Evolutionary conservation across 495 filamentous ascomycete species (phyloP), one percentile per base, ranked within the genome.

Genomic region (Cladorrhinum samala): DNA sequence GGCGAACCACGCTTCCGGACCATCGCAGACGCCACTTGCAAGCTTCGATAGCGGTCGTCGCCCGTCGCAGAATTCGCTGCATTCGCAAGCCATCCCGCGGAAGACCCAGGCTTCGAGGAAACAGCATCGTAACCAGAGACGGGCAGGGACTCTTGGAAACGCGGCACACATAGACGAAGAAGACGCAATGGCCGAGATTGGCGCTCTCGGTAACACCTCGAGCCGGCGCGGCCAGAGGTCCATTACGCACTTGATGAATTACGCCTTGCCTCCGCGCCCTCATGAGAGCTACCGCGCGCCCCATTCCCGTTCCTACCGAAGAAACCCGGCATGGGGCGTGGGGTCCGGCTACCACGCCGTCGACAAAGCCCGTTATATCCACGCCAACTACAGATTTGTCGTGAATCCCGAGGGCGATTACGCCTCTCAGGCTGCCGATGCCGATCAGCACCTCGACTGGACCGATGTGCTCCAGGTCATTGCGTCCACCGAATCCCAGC

Each of bases 371-470:
- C 85, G 85, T 62, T 98, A 95, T 61, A 88, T 98, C 20, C 91
- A 97, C 71, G 89, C 93, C 21, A 98, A 98, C 67, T 98, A 98
- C 65, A 83, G 93, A 18, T 98, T 98, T 65, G 86, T 98, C 51
- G 93, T 98, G 33, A 82, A 87, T 52, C 93, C 93, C 0, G 77
- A 77, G 17, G 86, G 84, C 16, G 83, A 84, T 57, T 98, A 96
- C 64, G 76, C 79, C 49, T 75, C 81, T 1, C 92, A 96, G 63
- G 84, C 88, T 17, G 77, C 80, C 46, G 90, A 97, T 71, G 85
- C 93, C 23, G 92, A 98, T 70, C 81, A 91, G 38, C 87, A 93
- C 63, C 71, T 98, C 45, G 88, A 96, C 49, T 98, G 93, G 93
- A 77, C 82, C 46, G 83, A 87, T 53, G 87, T 97, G 9, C 77